Conservation (phyloP, 2,329 filamentous ascomycete species). For the Huntiella bhutanensis region DNA sequence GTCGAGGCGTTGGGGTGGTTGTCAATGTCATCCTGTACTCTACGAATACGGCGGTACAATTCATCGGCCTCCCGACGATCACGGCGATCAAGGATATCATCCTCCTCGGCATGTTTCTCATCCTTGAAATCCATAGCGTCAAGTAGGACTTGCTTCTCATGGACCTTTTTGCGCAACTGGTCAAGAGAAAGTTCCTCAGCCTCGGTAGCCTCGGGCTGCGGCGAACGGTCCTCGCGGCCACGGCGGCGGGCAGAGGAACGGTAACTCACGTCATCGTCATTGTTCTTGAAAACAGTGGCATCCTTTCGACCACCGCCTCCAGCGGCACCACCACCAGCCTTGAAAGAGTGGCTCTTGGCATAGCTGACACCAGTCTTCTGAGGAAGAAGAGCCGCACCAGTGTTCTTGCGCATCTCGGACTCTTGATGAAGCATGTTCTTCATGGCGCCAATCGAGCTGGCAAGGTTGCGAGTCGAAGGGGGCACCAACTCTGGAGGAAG, state of each 20-base stretch:
- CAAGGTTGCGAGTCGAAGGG: slow-evolving; percentile 84
- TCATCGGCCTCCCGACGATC: slow-evolving; percentile 88
- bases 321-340: slow-evolving; percentile 31
- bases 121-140: slow-evolving; percentile 95
- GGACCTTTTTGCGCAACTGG: slow-evolving; percentile 78
- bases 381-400: slow-evolving; percentile 74
- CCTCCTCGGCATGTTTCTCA: slow-evolving; percentile 74
- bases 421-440: slow-evolving; percentile 80
- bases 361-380: slow-evolving; percentile 98
- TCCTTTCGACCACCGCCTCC: slow-evolving; percentile 58
- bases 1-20: slow-evolving; percentile 58
- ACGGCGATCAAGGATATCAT: slow-evolving; percentile 75
- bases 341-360: slow-evolving; percentile 86
- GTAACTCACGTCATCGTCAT: slow-evolving; percentile 83
- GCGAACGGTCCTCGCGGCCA: slow-evolving; percentile 50
- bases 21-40: slow-evolving; percentile 89
- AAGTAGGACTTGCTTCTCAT: slow-evolving; percentile 81
- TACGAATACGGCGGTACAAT: slow-evolving; percentile 76
- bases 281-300: slow-evolving; percentile 90
- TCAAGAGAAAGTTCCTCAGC: slow-evolving; percentile 66
- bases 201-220: slow-evolving; percentile 47
- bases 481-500: slow-evolving; percentile 85
- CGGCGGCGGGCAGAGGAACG: slow-evolving; percentile 83
- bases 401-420: slow-evolving; percentile 73
- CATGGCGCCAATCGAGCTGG: slow-evolving; percentile 78